Evolutionary conservation across 176 grass and related monocot species (phyloP), one percentile per base, ranked within the genome.

Genomic region (Poa pratensis): DNA sequence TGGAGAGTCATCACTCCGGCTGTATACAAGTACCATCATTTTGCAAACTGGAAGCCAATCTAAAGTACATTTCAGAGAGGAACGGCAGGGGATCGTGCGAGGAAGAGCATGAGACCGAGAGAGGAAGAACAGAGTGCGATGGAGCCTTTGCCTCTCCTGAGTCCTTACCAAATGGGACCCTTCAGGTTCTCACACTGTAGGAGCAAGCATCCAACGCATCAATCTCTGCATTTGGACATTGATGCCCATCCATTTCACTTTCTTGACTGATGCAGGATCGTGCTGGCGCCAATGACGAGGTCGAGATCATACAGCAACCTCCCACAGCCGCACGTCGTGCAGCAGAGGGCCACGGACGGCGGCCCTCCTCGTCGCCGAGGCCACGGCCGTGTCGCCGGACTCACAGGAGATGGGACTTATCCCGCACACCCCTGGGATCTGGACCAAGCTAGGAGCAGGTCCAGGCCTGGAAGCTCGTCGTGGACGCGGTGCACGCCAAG

Each of bases 381-480:
- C 84, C 64, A 91, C 86, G 0, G 81, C 81, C 11, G 88, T 95
- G n/a, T 91, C 94, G 4, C 51, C 75, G 34, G 87, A 86, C 45
- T 72, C 88, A 14, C 88, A 73, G 63, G 88, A 83, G 3, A 81
- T 81, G 5, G 81, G 50, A n/a, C 5, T 28, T 48, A 64, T 76
- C 23, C 65, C 77, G 0, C 84, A 95, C 49, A 87, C 73, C 58
- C 88, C 88, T 1, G 91, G 91, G 5, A 93, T 93, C 75, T 93
- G 88, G 91, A 85, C 91, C 0, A 89, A 86, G 28, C 28, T 30
- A 30, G 83, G 91, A 87, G 37, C 94, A 96, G 40, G 77, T 96
- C 13, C 86, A 91, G 51, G 88, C 91, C 26, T 95, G 94, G 94
- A 96, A 89, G 67, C 91, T 84, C 19, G 49, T 93, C 48, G 91